phyloP scores from a whole-genome alignment of 495 filamentous ascomycete genomes.

The Podospora conica region DNA sequence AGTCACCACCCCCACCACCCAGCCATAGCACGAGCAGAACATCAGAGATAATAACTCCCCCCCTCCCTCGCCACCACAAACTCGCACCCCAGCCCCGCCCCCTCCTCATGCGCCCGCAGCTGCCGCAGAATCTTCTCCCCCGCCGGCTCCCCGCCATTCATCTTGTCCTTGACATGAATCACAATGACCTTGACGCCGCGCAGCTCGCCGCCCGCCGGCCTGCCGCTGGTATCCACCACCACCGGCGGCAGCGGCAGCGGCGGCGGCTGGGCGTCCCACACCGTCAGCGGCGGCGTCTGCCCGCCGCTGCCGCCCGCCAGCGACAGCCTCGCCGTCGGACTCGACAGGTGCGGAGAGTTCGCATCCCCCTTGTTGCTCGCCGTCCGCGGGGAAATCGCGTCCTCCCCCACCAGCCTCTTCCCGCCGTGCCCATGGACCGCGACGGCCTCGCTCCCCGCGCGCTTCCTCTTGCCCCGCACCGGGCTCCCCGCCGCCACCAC shows the following conservation, averaged over 20 bases:
- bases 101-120: constrained; percentile 53
- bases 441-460: background rate
- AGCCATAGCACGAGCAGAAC: background rate
- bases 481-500: constrained; percentile 25
- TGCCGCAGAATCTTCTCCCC: constrained; percentile 62
- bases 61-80: constrained; percentile 64
- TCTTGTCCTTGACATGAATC: constrained; percentile 75
- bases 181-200: constrained; percentile 59
- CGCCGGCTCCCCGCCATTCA: constrained; percentile 55
- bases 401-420: background rate
- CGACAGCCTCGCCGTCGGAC: constrained; percentile 33
- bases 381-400: background rate
- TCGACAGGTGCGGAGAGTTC: constrained; percentile 29
- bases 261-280: background rate
- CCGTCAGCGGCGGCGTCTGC: background rate
- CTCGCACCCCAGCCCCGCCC: constrained; percentile 64
- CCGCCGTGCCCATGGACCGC: constrained; percentile 22
- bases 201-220: constrained; percentile 20
- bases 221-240: background rate
- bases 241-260: constrained; percentile 11
- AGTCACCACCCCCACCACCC: background rate
- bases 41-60: constrained; percentile 33
- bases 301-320: constrained; percentile 30
- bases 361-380: background rate
- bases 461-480: constrained; percentile 12